Conservation (phyloP, 306 rosid genomes). For the Prunus mira region DNA sequence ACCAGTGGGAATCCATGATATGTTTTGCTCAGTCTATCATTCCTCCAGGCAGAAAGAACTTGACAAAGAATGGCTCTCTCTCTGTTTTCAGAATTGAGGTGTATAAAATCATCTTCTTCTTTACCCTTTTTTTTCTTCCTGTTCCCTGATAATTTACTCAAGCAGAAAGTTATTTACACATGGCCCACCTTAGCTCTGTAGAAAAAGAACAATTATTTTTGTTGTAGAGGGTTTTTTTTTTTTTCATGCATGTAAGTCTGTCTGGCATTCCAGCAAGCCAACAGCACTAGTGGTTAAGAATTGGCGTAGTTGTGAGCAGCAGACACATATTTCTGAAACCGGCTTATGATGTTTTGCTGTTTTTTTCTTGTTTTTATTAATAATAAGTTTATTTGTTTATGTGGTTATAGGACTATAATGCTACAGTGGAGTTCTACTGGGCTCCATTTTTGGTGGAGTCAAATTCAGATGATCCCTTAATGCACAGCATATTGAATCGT, state of each 20-base stretch:
- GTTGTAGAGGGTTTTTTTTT: too few species aligned
- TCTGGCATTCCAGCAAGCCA: too few species aligned
- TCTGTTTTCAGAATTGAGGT: conserved; percentile 75
- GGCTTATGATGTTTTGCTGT: background rate
- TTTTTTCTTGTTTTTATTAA: conserved; percentile 22
- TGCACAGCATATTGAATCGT: conserved; percentile 85
- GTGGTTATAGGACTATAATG: conserved; percentile 64
- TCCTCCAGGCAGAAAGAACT: conserved; percentile 65
- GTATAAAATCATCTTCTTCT: background rate
- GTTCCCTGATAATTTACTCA: background rate
- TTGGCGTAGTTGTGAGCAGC: background rate
- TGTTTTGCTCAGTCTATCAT: conserved; percentile 74
- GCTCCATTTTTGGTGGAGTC: conserved; percentile 96
- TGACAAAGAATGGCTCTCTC: conserved; percentile 69
- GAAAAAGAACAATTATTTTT: too few species aligned
- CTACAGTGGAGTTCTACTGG: conserved; percentile 93
- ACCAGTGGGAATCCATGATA: conserved; percentile 99
- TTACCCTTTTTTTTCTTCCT: background rate
- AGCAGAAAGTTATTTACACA: background rate
- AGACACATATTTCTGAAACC: background rate
- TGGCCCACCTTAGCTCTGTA: conserved; percentile 12
- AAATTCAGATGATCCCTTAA: conserved; percentile 83
- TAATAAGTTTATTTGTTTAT: background rate
- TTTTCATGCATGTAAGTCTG: background rate
- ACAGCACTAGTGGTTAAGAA: conserved; percentile 5